Percentiles rank a stretch among this genome's conserved stretches.
phyloP scores from a whole-genome alignment of 176 grass and related monocot species.

The Miscanthus lutarioriparius region DNA sequence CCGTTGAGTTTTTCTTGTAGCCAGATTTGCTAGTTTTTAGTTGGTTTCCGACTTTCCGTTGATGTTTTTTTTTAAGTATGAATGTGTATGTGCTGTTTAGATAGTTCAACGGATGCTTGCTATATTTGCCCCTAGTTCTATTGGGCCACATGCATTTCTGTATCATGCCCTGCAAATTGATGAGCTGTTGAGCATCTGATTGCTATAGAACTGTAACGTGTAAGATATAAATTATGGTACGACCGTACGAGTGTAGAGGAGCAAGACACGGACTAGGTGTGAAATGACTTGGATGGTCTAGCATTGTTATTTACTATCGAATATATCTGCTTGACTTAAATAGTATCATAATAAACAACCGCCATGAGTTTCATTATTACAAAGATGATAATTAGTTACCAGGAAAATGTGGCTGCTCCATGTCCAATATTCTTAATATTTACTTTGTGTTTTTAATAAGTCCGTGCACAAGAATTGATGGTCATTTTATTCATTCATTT shows the following conservation, averaged over 20 bases:
- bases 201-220: not conserved
- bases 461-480: conserved; percentile 4
- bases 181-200: not conserved
- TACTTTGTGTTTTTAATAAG: conserved; percentile 2
- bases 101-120: not conserved
- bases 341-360: not conserved
- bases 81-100: not conserved
- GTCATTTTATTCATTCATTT: conserved; percentile 32
- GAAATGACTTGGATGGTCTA: not conserved
- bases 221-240: not conserved
- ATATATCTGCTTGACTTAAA: not conserved
- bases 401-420: conserved; percentile 10
- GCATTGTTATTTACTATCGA: not conserved
- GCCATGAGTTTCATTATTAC: not conserved
- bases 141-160: not conserved
- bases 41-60: not conserved
- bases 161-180: not conserved
- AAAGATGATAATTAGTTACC: conserved; percentile 9
- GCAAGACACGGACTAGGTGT: not conserved
- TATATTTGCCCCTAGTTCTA: not conserved
- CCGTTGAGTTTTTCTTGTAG: not conserved
- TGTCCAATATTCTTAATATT: not conserved
- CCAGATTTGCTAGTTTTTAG: not conserved
- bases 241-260: not conserved
- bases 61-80: not conserved